These are phyloP conservation scores for Laguncularia racemosa DNA, from an alignment of 345 rosid genomes.

Conservation along the genomic window DNA sequence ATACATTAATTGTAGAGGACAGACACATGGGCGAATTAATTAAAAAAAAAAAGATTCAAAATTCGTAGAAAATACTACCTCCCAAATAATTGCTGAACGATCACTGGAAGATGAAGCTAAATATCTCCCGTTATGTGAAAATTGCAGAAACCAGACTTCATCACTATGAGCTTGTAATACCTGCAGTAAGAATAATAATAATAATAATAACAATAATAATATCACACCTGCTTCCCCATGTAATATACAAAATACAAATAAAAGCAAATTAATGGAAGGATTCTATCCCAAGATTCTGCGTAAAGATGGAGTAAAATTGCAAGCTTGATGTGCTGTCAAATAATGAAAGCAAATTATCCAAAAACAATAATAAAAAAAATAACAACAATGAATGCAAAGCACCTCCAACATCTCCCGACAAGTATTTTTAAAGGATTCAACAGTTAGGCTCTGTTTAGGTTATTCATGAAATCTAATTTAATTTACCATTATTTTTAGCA, in stretches of 20 bases:
- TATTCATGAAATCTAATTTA: too few relatives aligned
- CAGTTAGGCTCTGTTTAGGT: too few relatives aligned
- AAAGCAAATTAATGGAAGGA: neutral
- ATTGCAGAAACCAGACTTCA: constrained; percentile 68
- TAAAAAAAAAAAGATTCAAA: neutral
- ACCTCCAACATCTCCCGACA: too few relatives aligned
- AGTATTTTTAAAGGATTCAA: too few relatives aligned
- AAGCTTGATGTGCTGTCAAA: too few relatives aligned
- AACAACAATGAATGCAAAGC: too few relatives aligned
- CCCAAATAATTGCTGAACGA: constrained; percentile 56
- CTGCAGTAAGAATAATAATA: constrained; percentile 18
- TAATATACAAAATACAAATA: neutral
- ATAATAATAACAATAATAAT: neutral
- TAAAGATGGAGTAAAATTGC: too few relatives aligned
- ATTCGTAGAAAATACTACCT: constrained; percentile 28
- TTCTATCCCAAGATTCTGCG: too few relatives aligned
- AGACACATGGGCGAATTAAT: too few relatives aligned
- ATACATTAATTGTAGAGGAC: neutral
- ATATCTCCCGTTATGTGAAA: constrained; percentile 61
- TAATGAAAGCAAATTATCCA: too few relatives aligned
- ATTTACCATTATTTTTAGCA: too few relatives aligned
- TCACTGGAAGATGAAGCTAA: constrained; percentile 61
- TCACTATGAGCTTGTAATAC: constrained; percentile 46
- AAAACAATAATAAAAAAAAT: too few relatives aligned
- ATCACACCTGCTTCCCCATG: neutral